Percentiles rank a stretch among this genome's conserved stretches.
Conservation (phyloP, 1,284 basidiomycete species). For the Heterobasidion irregulare region DNA sequence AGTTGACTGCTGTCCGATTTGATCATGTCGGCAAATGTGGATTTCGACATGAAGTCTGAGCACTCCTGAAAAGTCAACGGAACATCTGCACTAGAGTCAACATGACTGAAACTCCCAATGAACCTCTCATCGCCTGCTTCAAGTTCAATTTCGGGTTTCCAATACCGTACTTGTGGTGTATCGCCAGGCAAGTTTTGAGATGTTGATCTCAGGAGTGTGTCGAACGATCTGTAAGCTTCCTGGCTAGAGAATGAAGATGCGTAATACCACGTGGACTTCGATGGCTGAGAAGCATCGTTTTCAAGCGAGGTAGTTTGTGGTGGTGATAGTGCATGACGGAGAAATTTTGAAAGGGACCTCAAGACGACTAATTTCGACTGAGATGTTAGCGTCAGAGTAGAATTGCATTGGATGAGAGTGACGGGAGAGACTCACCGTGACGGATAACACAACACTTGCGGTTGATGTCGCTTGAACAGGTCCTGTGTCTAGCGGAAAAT, state of each 20-base stretch:
- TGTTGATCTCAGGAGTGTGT: constrained; percentile 23
- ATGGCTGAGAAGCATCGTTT: constrained; percentile 1
- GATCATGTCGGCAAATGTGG: constrained; percentile 1
- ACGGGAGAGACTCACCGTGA: constrained; percentile 37
- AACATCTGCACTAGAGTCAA: constrained; percentile 11
- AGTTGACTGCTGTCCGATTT: background rate
- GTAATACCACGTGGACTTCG: constrained; percentile 42
- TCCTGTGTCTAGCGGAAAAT: constrained; percentile 19
- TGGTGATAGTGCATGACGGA: constrained; percentile 31
- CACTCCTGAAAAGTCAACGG: constrained; percentile 33
- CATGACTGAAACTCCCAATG: constrained; percentile 13
- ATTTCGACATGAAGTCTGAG: constrained; percentile 16
- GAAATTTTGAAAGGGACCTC: constrained; percentile 52
- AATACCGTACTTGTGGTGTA: background rate
- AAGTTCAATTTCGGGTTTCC: constrained; percentile 14
- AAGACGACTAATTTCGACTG: constrained; percentile 60
- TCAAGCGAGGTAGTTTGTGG: constrained; percentile 7
- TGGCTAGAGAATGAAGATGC: constrained; percentile 37
- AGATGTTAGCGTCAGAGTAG: constrained; percentile 4
- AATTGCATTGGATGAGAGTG: constrained; percentile 1
- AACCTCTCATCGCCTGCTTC: constrained; percentile 18
- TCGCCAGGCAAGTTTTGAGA: constrained; percentile 4
- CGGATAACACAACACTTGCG: constrained; percentile 55
- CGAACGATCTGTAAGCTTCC: constrained; percentile 41
- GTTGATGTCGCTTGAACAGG: constrained; percentile 49